phyloP scores from a whole-genome alignment of 345 rosid genomes.

The Populus simonii region DNA sequence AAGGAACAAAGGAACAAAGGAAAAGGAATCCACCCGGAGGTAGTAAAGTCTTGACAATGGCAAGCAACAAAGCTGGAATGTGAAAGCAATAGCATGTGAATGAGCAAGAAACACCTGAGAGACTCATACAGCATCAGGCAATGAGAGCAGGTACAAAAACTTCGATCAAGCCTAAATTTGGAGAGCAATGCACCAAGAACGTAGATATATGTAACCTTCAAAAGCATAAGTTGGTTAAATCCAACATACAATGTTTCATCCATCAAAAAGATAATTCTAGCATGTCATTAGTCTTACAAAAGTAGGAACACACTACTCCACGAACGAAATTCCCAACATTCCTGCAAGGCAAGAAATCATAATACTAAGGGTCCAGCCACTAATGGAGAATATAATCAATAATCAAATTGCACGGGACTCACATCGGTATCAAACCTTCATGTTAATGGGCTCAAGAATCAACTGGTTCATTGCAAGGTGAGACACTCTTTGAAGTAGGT shows the following conservation, averaged over 20 bases:
- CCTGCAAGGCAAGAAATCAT: background rate
- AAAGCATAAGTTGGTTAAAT: background rate
- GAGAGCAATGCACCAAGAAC: background rate
- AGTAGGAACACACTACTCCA: background rate
- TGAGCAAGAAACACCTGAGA: background rate
- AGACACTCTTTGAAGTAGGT: conserved; percentile 40
- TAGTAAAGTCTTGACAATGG: background rate
- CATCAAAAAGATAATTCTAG: background rate
- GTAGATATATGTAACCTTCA: background rate
- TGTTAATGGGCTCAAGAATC: conserved; percentile 46
- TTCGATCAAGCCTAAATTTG: background rate
- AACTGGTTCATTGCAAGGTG: conserved; percentile 38
- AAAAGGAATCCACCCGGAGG: background rate
- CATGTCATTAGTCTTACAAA: background rate
- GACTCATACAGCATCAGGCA: background rate
- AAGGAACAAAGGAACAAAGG: background rate
- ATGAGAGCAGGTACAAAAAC: background rate
- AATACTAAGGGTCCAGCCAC: background rate
- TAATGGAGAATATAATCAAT: background rate
- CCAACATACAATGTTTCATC: background rate
- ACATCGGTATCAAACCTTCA: conserved; percentile 42
- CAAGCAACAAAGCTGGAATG: background rate
- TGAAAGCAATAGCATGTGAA: background rate
- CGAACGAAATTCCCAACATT: background rate
- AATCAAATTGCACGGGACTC: conserved; percentile 11